phyloP scores from a whole-genome alignment of 1,284 basidiomycete genomes.

The Mycena citricolor region DNA sequence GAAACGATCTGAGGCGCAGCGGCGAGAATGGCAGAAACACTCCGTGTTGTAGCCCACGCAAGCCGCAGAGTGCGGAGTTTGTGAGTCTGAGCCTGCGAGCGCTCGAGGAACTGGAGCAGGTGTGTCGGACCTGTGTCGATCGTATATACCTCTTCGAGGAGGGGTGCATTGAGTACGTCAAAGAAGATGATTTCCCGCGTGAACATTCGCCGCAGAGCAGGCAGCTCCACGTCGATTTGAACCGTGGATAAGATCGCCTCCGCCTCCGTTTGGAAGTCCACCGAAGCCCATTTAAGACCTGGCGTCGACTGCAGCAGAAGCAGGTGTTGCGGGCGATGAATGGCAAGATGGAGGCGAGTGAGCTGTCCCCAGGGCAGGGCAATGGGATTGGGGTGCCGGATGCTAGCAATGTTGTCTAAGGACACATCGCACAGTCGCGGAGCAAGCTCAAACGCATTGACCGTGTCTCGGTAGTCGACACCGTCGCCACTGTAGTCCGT shows the following conservation, averaged over 20 bases:
- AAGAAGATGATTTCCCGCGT: background rate
- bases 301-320: background rate
- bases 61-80: conserved; percentile 5
- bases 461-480: background rate
- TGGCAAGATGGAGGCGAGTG: background rate
- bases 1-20: conserved; percentile 5
- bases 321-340: accelerated
- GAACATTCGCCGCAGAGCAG: conserved; percentile 9
- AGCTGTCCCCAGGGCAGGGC: conserved; percentile 9
- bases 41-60: background rate
- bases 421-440: conserved; percentile 8
- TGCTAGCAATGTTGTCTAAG: conserved; percentile 7
- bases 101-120: conserved; percentile 3
- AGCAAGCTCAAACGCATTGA: conserved; percentile 13
- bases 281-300: conserved; percentile 4
- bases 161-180: background rate
- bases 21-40: conserved; percentile 3
- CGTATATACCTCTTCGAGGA: conserved; percentile 10
- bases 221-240: background rate
- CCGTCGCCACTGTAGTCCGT: background rate
- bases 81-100: conserved; percentile 2
- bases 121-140: background rate
- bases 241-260: background rate
- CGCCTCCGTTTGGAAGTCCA: background rate
- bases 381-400: background rate